A percentile compares a stretch with the other conserved stretches of the same genome.
These are phyloP conservation scores for Calonectria pteridis DNA, from an alignment of 2,329 filamentous ascomycete genomes.

Conservation along the genomic window DNA sequence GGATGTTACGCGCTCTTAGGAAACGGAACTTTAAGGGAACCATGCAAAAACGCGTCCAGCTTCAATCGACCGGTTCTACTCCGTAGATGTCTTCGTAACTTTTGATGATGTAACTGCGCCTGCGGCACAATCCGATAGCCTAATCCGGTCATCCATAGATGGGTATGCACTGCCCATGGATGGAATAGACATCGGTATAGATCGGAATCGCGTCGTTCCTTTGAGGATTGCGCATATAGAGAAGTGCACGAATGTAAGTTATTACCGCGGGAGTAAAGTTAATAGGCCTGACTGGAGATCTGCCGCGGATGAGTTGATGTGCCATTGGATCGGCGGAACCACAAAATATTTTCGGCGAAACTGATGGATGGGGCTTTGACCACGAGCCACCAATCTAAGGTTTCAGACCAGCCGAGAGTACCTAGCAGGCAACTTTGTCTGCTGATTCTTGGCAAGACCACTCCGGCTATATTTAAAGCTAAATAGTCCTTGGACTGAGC, in stretches of 20 bases:
- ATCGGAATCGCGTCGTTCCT: too few relatives aligned
- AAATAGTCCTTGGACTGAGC: neutral
- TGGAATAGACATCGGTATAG: neutral
- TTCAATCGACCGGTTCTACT: neutral
- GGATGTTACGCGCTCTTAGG: rapidly evolving
- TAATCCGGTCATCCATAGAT: neutral
- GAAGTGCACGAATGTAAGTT: too few relatives aligned
- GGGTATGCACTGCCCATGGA: neutral
- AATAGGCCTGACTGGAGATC: neutral
- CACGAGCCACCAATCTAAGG: neutral
- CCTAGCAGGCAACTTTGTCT: neutral
- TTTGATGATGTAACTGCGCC: neutral
- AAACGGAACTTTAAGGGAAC: neutral
- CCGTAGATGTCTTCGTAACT: neutral
- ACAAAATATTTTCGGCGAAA: neutral
- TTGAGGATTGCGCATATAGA: too few relatives aligned
- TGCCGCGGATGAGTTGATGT: neutral
- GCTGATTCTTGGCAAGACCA: neutral
- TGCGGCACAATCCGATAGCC: neutral
- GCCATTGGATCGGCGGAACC: neutral
- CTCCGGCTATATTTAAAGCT: too few relatives aligned
- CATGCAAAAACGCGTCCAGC: neutral
- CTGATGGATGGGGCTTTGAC: neutral
- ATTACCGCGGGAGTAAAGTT: neutral
- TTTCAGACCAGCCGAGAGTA: neutral